A percentile compares a stretch with the other conserved stretches of the same genome.
phyloP scores from a whole-genome alignment of 108 stramenopile species.

The Craspedostauros australis region DNA sequence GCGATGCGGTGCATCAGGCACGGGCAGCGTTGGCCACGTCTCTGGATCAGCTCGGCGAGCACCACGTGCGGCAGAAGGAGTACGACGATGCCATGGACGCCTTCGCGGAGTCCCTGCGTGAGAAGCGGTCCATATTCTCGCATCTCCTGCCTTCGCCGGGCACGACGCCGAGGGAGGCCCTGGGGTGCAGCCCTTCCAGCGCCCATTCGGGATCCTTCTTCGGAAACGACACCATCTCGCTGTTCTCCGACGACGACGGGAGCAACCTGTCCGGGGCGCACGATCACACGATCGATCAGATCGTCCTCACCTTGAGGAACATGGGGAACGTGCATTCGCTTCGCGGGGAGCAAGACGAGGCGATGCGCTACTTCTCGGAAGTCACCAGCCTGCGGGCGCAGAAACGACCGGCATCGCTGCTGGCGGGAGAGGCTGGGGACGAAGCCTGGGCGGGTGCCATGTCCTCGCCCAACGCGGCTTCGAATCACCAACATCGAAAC shows the following conservation, averaged over 20 bases:
- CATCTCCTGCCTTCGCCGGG: not conserved
- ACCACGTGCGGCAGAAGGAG: constrained; percentile 66
- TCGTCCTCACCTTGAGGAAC: constrained; percentile 57
- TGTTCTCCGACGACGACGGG: constrained; percentile 1
- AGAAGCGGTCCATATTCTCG: constrained; percentile 61
- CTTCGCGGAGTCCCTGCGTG: constrained; percentile 62
- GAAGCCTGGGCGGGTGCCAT: too few species aligned
- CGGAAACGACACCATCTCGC: not conserved
- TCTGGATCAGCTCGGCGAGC: constrained; percentile 65
- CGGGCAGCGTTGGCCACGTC: constrained; percentile 42
- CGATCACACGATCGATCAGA: constrained; percentile 51
- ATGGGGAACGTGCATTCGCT: constrained; percentile 79
- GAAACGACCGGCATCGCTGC: constrained; percentile 29
- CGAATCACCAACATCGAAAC: too few species aligned
- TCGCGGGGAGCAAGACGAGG: constrained; percentile 66
- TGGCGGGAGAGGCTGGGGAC: too few species aligned
- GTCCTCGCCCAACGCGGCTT: too few species aligned
- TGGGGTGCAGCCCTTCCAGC: constrained; percentile 1
- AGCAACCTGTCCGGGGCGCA: constrained; percentile 19
- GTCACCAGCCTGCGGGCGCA: constrained; percentile 63
- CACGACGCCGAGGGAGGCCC: not conserved
- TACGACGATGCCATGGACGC: constrained; percentile 77
- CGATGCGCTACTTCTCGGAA: constrained; percentile 72
- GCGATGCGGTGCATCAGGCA: constrained; percentile 27
- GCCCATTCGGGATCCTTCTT: not conserved